Evolutionary conservation across 2,329 filamentous ascomycete species (phyloP), one percentile per base, ranked within the genome.

Genomic region (Microdochium nivale): DNA sequence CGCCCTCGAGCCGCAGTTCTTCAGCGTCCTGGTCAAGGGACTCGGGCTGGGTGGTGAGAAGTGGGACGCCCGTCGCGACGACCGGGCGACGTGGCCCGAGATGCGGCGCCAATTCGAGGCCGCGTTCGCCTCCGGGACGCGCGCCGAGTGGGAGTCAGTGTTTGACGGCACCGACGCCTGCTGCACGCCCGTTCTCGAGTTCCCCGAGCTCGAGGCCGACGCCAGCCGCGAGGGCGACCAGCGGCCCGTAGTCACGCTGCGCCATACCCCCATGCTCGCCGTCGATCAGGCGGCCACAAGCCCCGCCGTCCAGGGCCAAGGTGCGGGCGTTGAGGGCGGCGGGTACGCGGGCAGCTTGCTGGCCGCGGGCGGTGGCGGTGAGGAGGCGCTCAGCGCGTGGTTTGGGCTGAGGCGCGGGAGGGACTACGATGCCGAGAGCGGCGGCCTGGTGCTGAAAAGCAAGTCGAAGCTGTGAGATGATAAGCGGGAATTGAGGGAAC

Each of bases 131-230:
- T 67, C 72, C 46, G 89, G 83, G 70, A 86, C 86, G 3, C 77
- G 91, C 32, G 64, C 68, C 0, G 86, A 95, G 65, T 97, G 92
- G 92, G 92, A 96, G 68, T 65, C 54, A 3, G 73, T 95, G 5
- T 97, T 96, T 65, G 88, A 95, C 65, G 88, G 87, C 11, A 94
- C 88, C 0, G 92, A 97, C 70, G 92, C 92, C 1, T 97, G 92
- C 67, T 90, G 87, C 56, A 90, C 88, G n/a, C 92, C 92, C 0
- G 88, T 97, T 1, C 72, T 96, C 43, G 84, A 83, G 32, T 88
- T 90, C 57, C 62, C 59, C 0, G 90, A 96, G 69, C 72, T 96
- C 44, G 80, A 89, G 61, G 57, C 32, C 3, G 23, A 44, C 65
- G n/a, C 70, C 70, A 62, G 54, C 62, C 70, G 74, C 48, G 81